Percentiles rank a stretch among this genome's conserved stretches.
phyloP scores from a whole-genome alignment of 306 rosid genomes.

The Sophora flavescens region DNA sequence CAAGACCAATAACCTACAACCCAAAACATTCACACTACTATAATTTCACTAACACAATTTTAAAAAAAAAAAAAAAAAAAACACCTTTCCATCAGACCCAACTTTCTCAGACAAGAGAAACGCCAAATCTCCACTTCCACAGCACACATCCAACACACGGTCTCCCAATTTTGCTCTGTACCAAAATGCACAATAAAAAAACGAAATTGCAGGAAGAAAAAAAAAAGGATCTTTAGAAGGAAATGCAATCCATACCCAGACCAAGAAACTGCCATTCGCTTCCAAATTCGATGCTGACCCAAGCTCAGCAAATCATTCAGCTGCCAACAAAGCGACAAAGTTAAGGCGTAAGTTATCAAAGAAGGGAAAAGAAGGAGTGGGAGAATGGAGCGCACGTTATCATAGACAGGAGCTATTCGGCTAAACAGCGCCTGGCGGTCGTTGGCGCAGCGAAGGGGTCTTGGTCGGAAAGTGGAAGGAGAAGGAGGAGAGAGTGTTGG shows the following conservation, averaged over 20 bases:
- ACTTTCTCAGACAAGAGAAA: conserved; percentile 82
- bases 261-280: conserved; percentile 93
- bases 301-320: conserved; percentile 81
- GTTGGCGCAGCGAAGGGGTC: conserved; percentile 52
- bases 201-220: background rate
- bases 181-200: conserved; percentile 29
- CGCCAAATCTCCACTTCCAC: conserved; percentile 93
- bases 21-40: conserved; percentile 21
- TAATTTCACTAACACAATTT: background rate
- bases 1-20: conserved; percentile 76
- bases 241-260: conserved; percentile 58
- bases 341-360: background rate
- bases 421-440: conserved; percentile 73
- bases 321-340: conserved; percentile 42
- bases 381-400: conserved; percentile 55
- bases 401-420: conserved; percentile 93
- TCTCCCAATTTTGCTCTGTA: conserved; percentile 77
- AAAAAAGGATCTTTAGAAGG: background rate
- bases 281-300: conserved; percentile 94
- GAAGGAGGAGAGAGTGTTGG: conserved; percentile 34
- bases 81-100: conserved; percentile 71
- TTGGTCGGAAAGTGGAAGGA: conserved; percentile 50
- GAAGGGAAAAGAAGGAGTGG: background rate
- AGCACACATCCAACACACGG: conserved; percentile 84
- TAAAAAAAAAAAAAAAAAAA: background rate